Evolutionary conservation across 2,329 filamentous ascomycete genomes (phyloP).

Genomic region (Mollisiaceae sp.): DNA sequence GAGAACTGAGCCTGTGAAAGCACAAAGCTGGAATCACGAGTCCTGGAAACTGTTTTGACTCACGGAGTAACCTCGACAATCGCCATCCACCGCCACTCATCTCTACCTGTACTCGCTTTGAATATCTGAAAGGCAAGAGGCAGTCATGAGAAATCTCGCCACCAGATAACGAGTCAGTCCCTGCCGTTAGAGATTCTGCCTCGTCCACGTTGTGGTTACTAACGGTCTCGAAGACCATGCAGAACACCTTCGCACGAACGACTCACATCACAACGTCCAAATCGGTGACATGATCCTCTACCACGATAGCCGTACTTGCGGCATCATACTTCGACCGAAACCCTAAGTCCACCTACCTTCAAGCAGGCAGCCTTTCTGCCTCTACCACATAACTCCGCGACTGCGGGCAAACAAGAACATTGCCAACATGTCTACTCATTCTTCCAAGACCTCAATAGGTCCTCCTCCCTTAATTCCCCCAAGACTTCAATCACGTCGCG

Average conservation of each 20-base stretch:
- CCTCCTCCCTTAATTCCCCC: slow-evolving; percentile 32
- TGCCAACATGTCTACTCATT: slow-evolving; percentile 40
- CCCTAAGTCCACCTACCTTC: neutral
- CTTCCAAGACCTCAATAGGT: slow-evolving; percentile 32
- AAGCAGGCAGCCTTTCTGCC: neutral
- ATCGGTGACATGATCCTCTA: slow-evolving; percentile 7
- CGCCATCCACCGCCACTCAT: neutral
- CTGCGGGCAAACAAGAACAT: neutral
- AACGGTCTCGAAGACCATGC: slow-evolving; percentile 5
- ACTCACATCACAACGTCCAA: neutral
- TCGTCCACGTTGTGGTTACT: neutral
- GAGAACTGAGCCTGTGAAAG: neutral
- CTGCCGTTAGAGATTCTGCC: neutral
- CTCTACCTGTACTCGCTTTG: neutral
- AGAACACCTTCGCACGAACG: neutral
- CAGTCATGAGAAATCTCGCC: neutral
- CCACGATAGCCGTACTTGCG: slow-evolving; percentile 8
- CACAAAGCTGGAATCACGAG: neutral
- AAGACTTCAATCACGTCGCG: slow-evolving; percentile 44
- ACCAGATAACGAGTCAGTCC: slow-evolving; percentile 2
- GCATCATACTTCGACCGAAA: slow-evolving; percentile 2
- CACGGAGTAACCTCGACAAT: neutral
- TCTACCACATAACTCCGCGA: neutral
- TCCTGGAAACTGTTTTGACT: slow-evolving; percentile 1
- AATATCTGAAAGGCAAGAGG: neutral